Conservation (phyloP, 2,329 filamentous ascomycete species). For the Fusarium sacchari region DNA sequence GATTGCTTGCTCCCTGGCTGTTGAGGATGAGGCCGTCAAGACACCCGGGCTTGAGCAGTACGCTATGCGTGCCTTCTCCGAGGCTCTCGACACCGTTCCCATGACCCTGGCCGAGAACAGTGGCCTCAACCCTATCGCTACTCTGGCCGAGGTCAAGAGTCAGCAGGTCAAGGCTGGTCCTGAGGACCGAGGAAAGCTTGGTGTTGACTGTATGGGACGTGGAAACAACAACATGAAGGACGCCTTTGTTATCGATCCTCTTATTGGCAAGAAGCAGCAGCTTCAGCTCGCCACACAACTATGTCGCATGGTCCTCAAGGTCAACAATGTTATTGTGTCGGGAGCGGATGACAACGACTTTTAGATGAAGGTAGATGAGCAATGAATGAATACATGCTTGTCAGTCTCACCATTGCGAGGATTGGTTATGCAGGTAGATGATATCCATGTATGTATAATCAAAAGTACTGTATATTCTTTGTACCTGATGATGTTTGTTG, state of each 20-base stretch:
- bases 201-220: conserved; percentile 97
- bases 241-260: conserved; percentile 96
- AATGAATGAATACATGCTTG: conserved; percentile 37
- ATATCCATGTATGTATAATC: conserved; percentile 34
- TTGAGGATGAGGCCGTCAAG: conserved; percentile 94
- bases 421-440: conserved; percentile 33
- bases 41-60: conserved; percentile 98
- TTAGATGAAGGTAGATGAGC: conserved; percentile 57
- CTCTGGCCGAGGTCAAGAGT: conserved; percentile 93
- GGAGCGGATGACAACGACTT: conserved; percentile 89
- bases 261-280: conserved; percentile 98
- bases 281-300: conserved; percentile 95
- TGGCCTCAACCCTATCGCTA: conserved; percentile 94
- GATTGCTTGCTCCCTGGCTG: conserved; percentile 94
- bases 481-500: background rate
- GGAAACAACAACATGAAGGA: conserved; percentile 98
- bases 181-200: conserved; percentile 69
- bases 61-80: conserved; percentile 96
- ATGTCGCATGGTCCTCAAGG: conserved; percentile 97
- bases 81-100: conserved; percentile 91
- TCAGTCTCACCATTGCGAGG: conserved; percentile 37
- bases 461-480: conserved; percentile 24
- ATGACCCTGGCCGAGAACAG: conserved; percentile 99
- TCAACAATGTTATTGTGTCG: conserved; percentile 95
- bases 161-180: conserved; percentile 84